Percentiles rank a stretch among this genome's conserved stretches.
These are phyloP conservation scores for Suhomyces choctaworum DNA, from an alignment of 1,139 yeast genomes.

Conservation along the genomic window DNA sequence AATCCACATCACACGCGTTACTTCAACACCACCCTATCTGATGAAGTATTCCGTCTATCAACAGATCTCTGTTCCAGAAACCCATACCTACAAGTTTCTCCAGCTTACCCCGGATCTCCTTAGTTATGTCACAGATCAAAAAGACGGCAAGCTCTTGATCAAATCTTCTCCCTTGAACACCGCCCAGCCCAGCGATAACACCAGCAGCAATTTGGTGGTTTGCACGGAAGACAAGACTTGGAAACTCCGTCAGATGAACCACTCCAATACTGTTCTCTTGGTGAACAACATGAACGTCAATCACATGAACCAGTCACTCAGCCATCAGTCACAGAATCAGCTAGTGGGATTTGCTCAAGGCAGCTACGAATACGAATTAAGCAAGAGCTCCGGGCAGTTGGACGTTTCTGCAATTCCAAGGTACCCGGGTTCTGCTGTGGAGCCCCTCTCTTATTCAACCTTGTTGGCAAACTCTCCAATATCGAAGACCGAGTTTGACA, in stretches of 20 bases:
- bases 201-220: slow-evolving; percentile 52
- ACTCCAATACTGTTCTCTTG: slow-evolving; percentile 75
- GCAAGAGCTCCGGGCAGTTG: slow-evolving; percentile 42
- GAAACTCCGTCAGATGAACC: slow-evolving; percentile 75
- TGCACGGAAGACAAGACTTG: slow-evolving; percentile 63
- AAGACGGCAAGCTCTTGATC: slow-evolving; percentile 35
- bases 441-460: slow-evolving; percentile 30
- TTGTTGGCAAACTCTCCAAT: slow-evolving; percentile 53
- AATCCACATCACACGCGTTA: slow-evolving; percentile 4
- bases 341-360: slow-evolving; percentile 45
- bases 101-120: slow-evolving; percentile 61
- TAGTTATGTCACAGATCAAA: slow-evolving; percentile 35
- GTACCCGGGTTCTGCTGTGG: neutral
- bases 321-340: slow-evolving; percentile 10
- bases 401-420: slow-evolving; percentile 26
- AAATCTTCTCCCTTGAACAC: slow-evolving; percentile 37
- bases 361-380: slow-evolving; percentile 54
- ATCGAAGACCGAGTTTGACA: slow-evolving; percentile 54
- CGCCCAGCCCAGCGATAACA: slow-evolving; percentile 20
- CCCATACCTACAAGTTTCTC: slow-evolving; percentile 51
- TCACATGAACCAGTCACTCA: slow-evolving; percentile 10
- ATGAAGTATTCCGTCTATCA: slow-evolving; percentile 24
- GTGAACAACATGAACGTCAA: slow-evolving; percentile 36
- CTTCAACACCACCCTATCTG: neutral
- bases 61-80: slow-evolving; percentile 23